A percentile compares a stretch with the other conserved stretches of the same genome.
phyloP scores from a whole-genome alignment of 176 grass and related monocot species.

The Aegilops tauschii region DNA sequence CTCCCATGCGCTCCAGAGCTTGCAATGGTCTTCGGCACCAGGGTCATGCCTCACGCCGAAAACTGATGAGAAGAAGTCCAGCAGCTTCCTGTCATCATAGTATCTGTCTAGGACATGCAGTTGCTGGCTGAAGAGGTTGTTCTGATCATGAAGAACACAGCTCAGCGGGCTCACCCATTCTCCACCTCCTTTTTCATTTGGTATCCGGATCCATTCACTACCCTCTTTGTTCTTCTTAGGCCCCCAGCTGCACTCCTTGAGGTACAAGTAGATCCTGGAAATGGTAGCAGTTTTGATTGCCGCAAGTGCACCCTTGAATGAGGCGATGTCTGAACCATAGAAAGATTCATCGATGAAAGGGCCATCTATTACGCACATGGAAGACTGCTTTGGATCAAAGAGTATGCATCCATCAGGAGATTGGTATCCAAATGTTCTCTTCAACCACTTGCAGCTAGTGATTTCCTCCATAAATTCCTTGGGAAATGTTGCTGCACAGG shows the following conservation, averaged over 20 bases:
- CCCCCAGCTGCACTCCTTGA: conserved; percentile 42
- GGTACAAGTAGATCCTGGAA: conserved; percentile 51
- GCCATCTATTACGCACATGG: conserved; percentile 39
- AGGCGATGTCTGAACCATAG: conserved; percentile 40
- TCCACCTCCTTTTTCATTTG: conserved; percentile 17
- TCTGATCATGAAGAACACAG: conserved; percentile 48
- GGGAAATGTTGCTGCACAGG: neutral
- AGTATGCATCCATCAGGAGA: conserved; percentile 50
- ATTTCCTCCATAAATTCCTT: conserved; percentile 36
- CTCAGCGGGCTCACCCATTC: conserved; percentile 44
- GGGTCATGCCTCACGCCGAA: too few species aligned
- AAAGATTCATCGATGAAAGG: conserved; percentile 78
- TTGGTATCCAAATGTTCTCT: conserved; percentile 47
- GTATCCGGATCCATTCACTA: conserved; percentile 55
- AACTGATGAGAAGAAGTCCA: too few species aligned
- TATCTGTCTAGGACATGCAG: conserved; percentile 57
- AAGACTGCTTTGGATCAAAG: conserved; percentile 44
- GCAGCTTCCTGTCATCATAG: conserved; percentile 12
- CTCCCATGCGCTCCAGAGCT: too few species aligned
- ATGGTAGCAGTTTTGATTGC: conserved; percentile 48
- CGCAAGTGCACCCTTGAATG: conserved; percentile 35
- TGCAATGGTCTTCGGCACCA: too few species aligned
- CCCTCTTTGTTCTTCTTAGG: conserved; percentile 5
- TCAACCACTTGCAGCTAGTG: conserved; percentile 46
- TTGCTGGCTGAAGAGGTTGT: conserved; percentile 38